Percentiles rank a stretch among this genome's conserved stretches.
phyloP scores from a whole-genome alignment of 495 filamentous ascomycete genomes.

The Podospora appendiculata region DNA sequence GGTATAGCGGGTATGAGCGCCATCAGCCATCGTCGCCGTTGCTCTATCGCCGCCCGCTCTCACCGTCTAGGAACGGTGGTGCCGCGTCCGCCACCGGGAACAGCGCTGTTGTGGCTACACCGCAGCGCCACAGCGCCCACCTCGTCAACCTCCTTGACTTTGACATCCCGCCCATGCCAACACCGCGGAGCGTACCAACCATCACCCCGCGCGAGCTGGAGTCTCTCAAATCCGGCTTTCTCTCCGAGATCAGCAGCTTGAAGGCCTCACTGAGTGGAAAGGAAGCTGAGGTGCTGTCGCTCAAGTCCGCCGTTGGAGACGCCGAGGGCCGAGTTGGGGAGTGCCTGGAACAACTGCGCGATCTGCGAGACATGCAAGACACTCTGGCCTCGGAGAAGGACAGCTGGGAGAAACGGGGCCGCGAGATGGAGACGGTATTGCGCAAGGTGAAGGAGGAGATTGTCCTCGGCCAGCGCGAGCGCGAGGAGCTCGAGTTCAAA shows the following conservation, averaged over 20 bases:
- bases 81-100: constrained; percentile 3
- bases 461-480: constrained; percentile 63
- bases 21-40: constrained; percentile 17
- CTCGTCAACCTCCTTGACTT: constrained; percentile 75
- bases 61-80: constrained; percentile 10
- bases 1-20: constrained; percentile 31
- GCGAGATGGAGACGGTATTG: constrained; percentile 77
- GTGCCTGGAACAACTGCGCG: constrained; percentile 69
- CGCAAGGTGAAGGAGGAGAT: constrained; percentile 75
- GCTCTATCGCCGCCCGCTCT: constrained; percentile 13
- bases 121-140: constrained; percentile 20
- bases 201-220: constrained; percentile 91
- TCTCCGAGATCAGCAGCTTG: constrained; percentile 83
- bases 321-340: constrained; percentile 89
- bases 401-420: constrained; percentile 73
- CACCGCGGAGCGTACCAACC: constrained; percentile 82
- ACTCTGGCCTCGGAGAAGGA: constrained; percentile 66
- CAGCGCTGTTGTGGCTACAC: constrained; percentile 20
- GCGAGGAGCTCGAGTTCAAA: constrained; percentile 61
- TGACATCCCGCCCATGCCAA: constrained; percentile 81
- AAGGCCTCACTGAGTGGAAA: constrained; percentile 83
- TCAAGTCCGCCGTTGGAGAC: constrained; percentile 79
- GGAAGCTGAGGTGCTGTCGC: constrained; percentile 77
- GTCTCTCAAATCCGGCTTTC: constrained; percentile 77
- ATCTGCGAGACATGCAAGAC: constrained; percentile 61